Base-by-base conservation (phyloP, 345 rosid genomes). In the Brassica napus region DNA sequence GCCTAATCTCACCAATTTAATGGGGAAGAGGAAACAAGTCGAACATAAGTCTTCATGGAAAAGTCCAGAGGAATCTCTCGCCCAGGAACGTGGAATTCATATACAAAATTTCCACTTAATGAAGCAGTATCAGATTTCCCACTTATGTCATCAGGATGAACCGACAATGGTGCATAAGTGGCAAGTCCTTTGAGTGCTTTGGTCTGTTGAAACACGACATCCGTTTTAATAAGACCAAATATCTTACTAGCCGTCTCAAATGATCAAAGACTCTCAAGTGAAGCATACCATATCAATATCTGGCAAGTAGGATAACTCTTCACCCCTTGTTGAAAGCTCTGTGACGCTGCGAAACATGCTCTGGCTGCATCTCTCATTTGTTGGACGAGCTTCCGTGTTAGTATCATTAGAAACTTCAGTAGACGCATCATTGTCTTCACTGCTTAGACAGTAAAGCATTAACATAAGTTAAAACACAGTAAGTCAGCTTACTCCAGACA, bases 181-280 rank as follows among this genome's bases (percentile, higher is more conserved):
- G 86, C 88, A 79, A 95, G 82, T 83, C 97, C 98, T 87, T 89
- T 95, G 73, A 95, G 81, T 6, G 94, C 98, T 84, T 93, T 89
- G 70, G 86, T 91, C 99, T 95, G 75, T 60, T 66, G 59, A 71
- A 81, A 75, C 72, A 52, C 79, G 54, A 54, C n/a, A 39, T 60
- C 9, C 54, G 70, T 47, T 76, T 60, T 32, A 65, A 71, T 65
- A 66, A 28, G 47, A 80, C 24, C 15, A 66, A 60, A 62, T 3
- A 68, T 39, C 12, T 57, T 6, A 68, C 21, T 24, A 62, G 9
- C 63, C 42, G 82, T 28, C 54, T 28, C 69, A 65, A 6, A 58
- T 73, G 26, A 62, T 61, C 58, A 37, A 60, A 72, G 77, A 75
- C 26, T 63, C 32, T 21, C 6, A 55, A 77, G n/a, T 49, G 77